These are phyloP conservation scores for Thalassiosira mediterranea DNA, from an alignment of 352 stramenopile species.

Conservation along the genomic window DNA sequence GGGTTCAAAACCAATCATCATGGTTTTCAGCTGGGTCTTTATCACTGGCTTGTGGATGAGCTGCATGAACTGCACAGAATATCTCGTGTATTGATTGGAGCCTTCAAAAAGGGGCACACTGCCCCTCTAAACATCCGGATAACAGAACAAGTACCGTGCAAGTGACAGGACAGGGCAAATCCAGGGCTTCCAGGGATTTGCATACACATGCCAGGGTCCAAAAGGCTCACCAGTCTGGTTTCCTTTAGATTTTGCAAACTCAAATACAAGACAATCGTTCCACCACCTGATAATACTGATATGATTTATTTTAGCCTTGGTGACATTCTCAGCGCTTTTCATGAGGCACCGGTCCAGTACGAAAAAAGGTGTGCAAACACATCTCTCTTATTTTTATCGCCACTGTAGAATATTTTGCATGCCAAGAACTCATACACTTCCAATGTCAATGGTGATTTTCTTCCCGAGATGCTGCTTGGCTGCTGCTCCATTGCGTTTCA, in stretches of 20 bases:
- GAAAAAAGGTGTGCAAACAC: constrained; percentile 27
- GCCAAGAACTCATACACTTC: constrained; percentile 12
- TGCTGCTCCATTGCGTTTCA: not conserved
- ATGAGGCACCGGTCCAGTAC: constrained; percentile 23
- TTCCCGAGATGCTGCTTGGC: constrained; percentile 14
- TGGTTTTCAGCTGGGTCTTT: constrained; percentile 5
- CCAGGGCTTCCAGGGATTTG: constrained; percentile 33
- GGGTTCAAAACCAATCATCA: constrained; percentile 14
- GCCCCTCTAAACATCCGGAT: constrained; percentile 19
- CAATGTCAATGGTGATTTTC: constrained; percentile 17
- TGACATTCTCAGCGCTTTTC: constrained; percentile 21
- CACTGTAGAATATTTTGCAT: constrained; percentile 8
- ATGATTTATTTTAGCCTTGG: constrained; percentile 19
- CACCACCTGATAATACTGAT: constrained; percentile 13
- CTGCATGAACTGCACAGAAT: constrained; percentile 17
- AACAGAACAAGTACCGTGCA: constrained; percentile 42
- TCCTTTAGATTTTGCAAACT: constrained; percentile 40
- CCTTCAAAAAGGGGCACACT: constrained; percentile 17
- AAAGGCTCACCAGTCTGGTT: constrained; percentile 22
- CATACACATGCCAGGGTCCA: constrained; percentile 51
- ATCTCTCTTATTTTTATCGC: constrained; percentile 12
- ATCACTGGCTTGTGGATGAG: constrained; percentile 22
- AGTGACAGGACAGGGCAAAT: constrained; percentile 44
- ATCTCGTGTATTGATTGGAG: constrained; percentile 8
- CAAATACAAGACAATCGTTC: constrained; percentile 20